These are phyloP conservation scores for Cercospora citrullina DNA, from an alignment of 2,329 filamentous ascomycete genomes.

Conservation along the genomic window DNA sequence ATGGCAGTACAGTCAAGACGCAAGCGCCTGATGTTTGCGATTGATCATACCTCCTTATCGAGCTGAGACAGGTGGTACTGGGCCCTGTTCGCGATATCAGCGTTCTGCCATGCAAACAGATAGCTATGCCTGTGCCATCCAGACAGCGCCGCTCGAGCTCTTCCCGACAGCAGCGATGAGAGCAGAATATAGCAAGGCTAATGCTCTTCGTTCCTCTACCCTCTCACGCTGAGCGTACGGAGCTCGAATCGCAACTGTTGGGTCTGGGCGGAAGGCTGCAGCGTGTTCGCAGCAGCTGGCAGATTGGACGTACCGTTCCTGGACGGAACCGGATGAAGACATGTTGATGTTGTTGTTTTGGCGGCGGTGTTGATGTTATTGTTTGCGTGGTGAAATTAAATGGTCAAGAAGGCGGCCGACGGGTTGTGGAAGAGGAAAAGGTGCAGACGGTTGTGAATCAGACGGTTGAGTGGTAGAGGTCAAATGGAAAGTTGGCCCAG, in stretches of 20 bases:
- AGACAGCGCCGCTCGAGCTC: slow-evolving; percentile 1
- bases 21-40: not conserved
- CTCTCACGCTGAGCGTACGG: not conserved
- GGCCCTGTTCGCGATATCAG: slow-evolving; percentile 31
- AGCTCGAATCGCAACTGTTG: not conserved
- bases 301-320: slow-evolving; percentile 28
- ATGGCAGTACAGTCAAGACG: not conserved
- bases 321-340: slow-evolving; percentile 28
- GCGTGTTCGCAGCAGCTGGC: not conserved
- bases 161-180: not conserved
- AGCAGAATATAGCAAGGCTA: not conserved
- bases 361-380: slow-evolving; percentile 1
- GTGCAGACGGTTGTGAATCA: not conserved
- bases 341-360: slow-evolving; percentile 9
- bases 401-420: not conserved
- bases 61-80: slow-evolving; percentile 70
- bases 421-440: not conserved
- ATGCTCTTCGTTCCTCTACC: not conserved
- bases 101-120: slow-evolving; percentile 1
- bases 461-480: slow-evolving; percentile 6
- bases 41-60: slow-evolving; percentile 69
- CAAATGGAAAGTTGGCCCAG: slow-evolving; percentile 6
- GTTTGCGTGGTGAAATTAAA: slow-evolving; percentile 7
- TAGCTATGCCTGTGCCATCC: slow-evolving; percentile 9
- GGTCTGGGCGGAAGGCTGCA: slow-evolving; percentile 1